Evolutionary conservation across 768 basidiomycete genomes (phyloP).

Genomic region (Hericium alpestre): DNA sequence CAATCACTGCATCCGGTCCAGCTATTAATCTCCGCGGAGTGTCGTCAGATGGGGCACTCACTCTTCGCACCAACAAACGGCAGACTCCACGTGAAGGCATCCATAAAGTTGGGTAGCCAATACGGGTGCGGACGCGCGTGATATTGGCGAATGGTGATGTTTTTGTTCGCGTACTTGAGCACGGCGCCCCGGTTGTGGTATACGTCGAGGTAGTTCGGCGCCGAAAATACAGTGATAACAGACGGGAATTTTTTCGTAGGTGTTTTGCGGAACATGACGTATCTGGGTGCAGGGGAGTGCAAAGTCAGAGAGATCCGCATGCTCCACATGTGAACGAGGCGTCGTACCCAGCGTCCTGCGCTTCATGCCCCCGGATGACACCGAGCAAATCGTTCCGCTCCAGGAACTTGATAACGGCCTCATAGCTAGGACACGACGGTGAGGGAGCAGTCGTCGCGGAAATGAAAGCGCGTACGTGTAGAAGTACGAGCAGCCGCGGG

Average conservation of each 20-base stretch:
- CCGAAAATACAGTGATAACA: slow-evolving; percentile 96
- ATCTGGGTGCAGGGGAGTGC: slow-evolving; percentile 31
- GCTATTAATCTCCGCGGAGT: background rate
- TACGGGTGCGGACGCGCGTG: slow-evolving; percentile 56
- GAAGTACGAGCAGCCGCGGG: slow-evolving; percentile 85
- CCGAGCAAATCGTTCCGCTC: slow-evolving; percentile 87
- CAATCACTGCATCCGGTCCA: slow-evolving; percentile 54
- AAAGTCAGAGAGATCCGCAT: background rate
- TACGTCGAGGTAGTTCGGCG: slow-evolving; percentile 92
- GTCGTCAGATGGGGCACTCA: slow-evolving; percentile 26
- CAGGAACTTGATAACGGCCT: slow-evolving; percentile 87
- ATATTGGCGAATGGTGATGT: slow-evolving; percentile 74
- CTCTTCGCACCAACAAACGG: slow-evolving; percentile 99
- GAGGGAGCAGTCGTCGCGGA: background rate
- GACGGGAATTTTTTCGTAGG: slow-evolving; percentile 92
- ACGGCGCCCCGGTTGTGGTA: slow-evolving; percentile 96
- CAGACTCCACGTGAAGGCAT: slow-evolving; percentile 97
- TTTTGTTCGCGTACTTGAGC: slow-evolving; percentile 93
- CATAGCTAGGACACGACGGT: slow-evolving; percentile 38
- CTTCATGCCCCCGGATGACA: slow-evolving; percentile 93
- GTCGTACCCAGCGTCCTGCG: slow-evolving; percentile 85
- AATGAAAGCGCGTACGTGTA: slow-evolving; percentile 58
- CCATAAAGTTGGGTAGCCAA: slow-evolving; percentile 99
- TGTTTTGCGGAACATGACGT: slow-evolving; percentile 92
- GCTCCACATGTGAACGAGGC: background rate